These are phyloP conservation scores for Phylloporus sp. DNA, from an alignment of 768 basidiomycete genomes.

Conservation along the genomic window DNA sequence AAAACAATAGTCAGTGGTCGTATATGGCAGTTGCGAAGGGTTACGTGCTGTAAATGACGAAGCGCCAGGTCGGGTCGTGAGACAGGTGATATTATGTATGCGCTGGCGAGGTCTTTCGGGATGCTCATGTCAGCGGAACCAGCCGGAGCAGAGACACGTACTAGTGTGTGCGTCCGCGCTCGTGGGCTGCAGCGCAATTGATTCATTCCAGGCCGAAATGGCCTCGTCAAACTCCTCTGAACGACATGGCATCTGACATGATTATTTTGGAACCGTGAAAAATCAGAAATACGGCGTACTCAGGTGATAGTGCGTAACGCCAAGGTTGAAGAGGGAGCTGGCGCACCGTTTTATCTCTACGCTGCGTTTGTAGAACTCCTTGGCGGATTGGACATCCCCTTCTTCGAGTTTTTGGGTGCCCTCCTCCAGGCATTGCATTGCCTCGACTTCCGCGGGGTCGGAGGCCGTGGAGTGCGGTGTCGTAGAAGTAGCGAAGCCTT, in stretches of 20 bases:
- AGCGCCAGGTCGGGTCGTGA: slow-evolving; percentile 82
- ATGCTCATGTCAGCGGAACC: slow-evolving; percentile 19
- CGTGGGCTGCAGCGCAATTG: slow-evolving; percentile 72
- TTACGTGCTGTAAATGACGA: slow-evolving; percentile 70
- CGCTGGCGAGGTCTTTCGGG: slow-evolving; percentile 73
- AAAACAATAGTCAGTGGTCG: slow-evolving; percentile 30
- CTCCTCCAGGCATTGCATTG: slow-evolving; percentile 71
- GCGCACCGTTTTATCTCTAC: slow-evolving; percentile 75
- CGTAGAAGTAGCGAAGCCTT: slow-evolving; percentile 75
- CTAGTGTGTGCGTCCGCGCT: slow-evolving; percentile 87
- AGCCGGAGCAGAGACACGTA: slow-evolving; percentile 36
- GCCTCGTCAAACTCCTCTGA: slow-evolving; percentile 86
- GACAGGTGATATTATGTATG: slow-evolving; percentile 77
- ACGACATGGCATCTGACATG: slow-evolving; percentile 13
- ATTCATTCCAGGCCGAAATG: slow-evolving; percentile 82
- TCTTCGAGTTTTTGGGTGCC: slow-evolving; percentile 83
- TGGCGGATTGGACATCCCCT: slow-evolving; percentile 78
- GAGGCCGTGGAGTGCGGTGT: slow-evolving; percentile 77
- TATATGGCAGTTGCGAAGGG: slow-evolving; percentile 27
- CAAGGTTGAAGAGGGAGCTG: slow-evolving; percentile 81
- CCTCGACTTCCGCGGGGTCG: slow-evolving; percentile 80
- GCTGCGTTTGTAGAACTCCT: slow-evolving; percentile 70
- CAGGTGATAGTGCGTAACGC: slow-evolving; percentile 85
- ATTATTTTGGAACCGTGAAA: slow-evolving; percentile 11
- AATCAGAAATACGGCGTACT: slow-evolving; percentile 45